phyloP scores from a whole-genome alignment of 2,329 filamentous ascomycete genomes.

The Aspergillus amoenus region DNA sequence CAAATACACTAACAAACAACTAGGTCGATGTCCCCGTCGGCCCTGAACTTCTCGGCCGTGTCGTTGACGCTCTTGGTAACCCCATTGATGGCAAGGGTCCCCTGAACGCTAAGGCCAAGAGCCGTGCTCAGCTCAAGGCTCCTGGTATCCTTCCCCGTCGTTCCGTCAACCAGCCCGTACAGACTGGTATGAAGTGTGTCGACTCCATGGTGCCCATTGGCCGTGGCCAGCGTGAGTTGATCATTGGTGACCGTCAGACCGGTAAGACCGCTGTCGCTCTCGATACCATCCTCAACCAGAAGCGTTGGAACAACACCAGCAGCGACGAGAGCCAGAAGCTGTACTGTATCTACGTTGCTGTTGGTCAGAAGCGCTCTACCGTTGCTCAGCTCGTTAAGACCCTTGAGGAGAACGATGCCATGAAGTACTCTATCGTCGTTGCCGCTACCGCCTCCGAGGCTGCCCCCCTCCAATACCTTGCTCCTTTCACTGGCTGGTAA shows the following conservation, averaged over 20 bases:
- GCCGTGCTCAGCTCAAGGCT: conserved; percentile 98
- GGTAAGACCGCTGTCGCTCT: conserved; percentile 99
- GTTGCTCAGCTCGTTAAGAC: conserved; percentile 99
- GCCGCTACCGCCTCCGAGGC: conserved; percentile 97
- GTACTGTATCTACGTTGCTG: conserved; percentile 98
- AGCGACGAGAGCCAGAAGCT: conserved; percentile 96
- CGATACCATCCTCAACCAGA: conserved; percentile 98
- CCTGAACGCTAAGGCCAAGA: conserved; percentile 84
- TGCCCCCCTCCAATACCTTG: conserved; percentile 89
- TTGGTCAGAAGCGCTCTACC: conserved; percentile 99
- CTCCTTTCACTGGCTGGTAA: conserved; percentile 75
- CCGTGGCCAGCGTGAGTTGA: conserved; percentile 99
- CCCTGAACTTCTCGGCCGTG: conserved; percentile 89
- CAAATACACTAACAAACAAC: conserved; percentile 14
- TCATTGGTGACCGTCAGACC: conserved; percentile 99
- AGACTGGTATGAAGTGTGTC: conserved; percentile 99
- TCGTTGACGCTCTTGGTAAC: conserved; percentile 97
- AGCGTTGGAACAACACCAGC: conserved; percentile 84
- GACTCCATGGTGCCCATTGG: conserved; percentile 99
- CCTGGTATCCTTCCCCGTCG: conserved; percentile 95
- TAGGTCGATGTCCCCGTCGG: conserved; percentile 74
- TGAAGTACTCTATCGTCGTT: conserved; percentile 95
- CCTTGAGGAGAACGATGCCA: conserved; percentile 98
- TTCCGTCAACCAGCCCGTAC: conserved; percentile 97
- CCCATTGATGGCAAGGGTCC: conserved; percentile 99